Percentiles rank a stretch among this genome's conserved stretches.
Conservation (phyloP, 345 rosid genomes). For the Citrus inodora region DNA sequence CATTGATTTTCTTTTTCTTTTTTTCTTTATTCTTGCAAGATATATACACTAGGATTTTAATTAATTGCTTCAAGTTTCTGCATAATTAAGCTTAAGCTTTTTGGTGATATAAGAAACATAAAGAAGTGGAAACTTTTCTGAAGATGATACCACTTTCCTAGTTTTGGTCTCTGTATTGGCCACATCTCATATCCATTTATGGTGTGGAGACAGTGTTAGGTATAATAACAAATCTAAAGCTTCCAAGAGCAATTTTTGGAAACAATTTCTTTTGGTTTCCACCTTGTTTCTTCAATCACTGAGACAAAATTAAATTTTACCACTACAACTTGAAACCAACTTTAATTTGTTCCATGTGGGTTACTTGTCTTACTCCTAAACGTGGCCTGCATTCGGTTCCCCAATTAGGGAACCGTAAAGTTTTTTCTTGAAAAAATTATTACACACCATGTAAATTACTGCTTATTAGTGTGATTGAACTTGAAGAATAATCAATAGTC, state of each 20-base stretch:
- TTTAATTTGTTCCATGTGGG: constrained; percentile 13
- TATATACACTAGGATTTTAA: neutral
- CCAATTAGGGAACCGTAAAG: constrained; percentile 19
- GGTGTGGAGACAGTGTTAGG: constrained; percentile 11
- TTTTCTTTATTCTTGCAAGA: no score
- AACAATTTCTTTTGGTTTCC: constrained; percentile 7
- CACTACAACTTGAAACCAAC: neutral
- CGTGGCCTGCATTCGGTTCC: constrained; percentile 29
- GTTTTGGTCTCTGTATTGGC: constrained; percentile 25
- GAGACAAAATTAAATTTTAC: no score
- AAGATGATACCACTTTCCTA: constrained; percentile 21
- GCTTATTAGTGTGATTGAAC: neutral
- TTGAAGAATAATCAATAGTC: neutral
- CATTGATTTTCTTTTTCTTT: no score
- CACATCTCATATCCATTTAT: constrained; percentile 24
- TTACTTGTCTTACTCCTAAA: neutral
- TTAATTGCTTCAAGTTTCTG: constrained; percentile 3
- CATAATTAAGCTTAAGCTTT: neutral
- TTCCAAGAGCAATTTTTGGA: constrained; percentile 17
- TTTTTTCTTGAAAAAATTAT: neutral
- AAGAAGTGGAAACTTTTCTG: constrained; percentile 34
- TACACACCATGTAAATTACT: neutral
- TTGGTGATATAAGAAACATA: constrained; percentile 25
- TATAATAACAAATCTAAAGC: constrained; percentile 15
- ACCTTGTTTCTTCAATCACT: neutral